Evolutionary conservation across 345 rosid genomes (phyloP).

Genomic region (Alliaria petiolata): DNA sequence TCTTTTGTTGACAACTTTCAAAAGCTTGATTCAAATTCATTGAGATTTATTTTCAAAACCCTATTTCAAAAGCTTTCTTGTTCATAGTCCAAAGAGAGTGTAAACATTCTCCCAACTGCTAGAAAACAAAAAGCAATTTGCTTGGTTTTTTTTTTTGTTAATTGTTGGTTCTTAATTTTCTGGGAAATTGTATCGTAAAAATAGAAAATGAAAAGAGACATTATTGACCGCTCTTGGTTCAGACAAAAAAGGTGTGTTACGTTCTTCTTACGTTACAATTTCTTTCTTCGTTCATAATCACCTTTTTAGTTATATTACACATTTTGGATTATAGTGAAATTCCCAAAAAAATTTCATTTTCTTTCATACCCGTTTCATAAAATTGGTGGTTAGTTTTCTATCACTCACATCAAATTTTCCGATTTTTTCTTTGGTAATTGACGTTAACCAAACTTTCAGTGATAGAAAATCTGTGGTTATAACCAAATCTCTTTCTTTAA

Average conservation of each 20-base stretch:
- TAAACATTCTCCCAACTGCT: background rate
- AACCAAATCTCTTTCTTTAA: background rate
- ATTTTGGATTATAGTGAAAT: slow-evolving; percentile 11
- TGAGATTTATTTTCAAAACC: background rate
- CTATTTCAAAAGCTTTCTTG: background rate
- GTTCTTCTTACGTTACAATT: slow-evolving; percentile 17
- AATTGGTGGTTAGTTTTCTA: background rate
- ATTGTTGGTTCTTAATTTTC: background rate
- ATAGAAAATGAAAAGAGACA: background rate
- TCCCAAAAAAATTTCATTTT: background rate
- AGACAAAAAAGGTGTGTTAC: slow-evolving; percentile 18
- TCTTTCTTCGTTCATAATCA: background rate
- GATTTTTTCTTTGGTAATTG: slow-evolving; percentile 5
- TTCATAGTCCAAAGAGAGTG: background rate
- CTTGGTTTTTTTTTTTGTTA: background rate
- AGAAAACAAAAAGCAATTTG: background rate
- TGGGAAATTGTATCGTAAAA: slow-evolving; percentile 22
- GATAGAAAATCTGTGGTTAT: background rate
- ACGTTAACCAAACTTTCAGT: slow-evolving; percentile 24
- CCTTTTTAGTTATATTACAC: background rate
- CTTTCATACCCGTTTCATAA: slow-evolving; percentile 6
- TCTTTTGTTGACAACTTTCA: background rate
- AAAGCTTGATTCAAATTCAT: background rate
- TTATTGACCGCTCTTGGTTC: slow-evolving; percentile 20
- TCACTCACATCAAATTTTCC: slow-evolving; percentile 7